These are phyloP conservation scores for Paraphoma chrysanthemicola DNA, from an alignment of 2,329 filamentous ascomycete species.

Conservation along the genomic window DNA sequence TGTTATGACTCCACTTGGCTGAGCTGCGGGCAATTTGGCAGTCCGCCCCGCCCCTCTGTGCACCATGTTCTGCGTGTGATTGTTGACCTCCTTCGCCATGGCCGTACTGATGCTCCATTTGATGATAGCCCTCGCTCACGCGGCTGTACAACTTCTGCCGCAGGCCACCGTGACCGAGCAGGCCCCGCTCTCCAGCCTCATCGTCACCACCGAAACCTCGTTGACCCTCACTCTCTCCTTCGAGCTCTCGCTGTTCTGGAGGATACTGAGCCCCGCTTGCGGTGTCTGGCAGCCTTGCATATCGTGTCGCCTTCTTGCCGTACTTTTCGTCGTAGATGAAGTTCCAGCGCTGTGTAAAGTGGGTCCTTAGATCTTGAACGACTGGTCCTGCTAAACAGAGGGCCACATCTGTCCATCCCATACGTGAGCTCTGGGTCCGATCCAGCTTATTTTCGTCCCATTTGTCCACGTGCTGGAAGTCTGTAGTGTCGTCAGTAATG, in stretches of 20 bases:
- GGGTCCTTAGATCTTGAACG: conserved; percentile 74
- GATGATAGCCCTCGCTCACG: conserved; percentile 32
- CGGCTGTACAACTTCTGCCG: conserved; percentile 37
- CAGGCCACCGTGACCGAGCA: conserved; percentile 38
- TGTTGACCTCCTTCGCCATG: conserved; percentile 25
- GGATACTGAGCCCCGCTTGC: conserved; percentile 39
- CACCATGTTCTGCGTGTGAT: conserved; percentile 40
- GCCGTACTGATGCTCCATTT: conserved; percentile 31
- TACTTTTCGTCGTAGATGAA: conserved; percentile 90
- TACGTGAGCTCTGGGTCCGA: conserved; percentile 77
- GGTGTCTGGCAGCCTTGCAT: conserved; percentile 45
- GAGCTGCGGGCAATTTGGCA: conserved; percentile 49
- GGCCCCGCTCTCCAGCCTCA: conserved; percentile 40
- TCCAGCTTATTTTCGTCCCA: conserved; percentile 90
- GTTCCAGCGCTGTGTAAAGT: conserved; percentile 91
- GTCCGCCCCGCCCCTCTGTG: conserved; percentile 37
- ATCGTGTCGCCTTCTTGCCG: conserved; percentile 61
- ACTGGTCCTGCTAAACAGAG: conserved; percentile 78
- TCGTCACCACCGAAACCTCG: conserved; percentile 44
- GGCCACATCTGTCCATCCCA: conserved; percentile 92
- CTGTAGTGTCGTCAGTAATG: conserved; percentile 25
- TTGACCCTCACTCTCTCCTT: conserved; percentile 44
- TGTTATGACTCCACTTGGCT: conserved; percentile 67
- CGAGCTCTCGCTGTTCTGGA: conserved; percentile 40
- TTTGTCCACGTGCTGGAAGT: conserved; percentile 78